Evolutionary conservation across 805 yeast species (phyloP).

Genomic region (Grigorovia yakushimaensis): DNA sequence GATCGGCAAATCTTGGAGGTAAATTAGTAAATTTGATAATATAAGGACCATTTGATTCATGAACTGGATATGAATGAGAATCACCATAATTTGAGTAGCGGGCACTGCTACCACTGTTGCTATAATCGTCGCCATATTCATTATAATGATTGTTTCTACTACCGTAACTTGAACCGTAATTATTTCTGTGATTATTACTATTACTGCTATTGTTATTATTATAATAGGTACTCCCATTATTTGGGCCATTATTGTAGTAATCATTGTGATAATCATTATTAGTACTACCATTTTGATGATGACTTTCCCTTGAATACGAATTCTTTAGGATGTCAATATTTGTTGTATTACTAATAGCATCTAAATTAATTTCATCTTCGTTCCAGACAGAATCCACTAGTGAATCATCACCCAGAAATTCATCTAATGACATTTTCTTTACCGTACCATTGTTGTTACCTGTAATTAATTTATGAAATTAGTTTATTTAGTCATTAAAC

Average conservation of each 20-base stretch:
- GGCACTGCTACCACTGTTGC: neutral
- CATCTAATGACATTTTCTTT: conserved; percentile 39
- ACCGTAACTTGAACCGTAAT: neutral
- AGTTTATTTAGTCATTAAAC: neutral
- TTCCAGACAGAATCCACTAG: conserved; percentile 30
- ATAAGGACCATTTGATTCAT: conserved; percentile 41
- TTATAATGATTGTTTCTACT: neutral
- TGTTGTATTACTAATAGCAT: conserved; percentile 26
- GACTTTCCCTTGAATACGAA: neutral
- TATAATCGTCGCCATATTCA: neutral
- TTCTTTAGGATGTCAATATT: conserved; percentile 22
- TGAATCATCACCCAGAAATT: conserved; percentile 36
- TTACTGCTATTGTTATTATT: neutral
- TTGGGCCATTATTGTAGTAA: too few species aligned
- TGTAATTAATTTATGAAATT: conserved; percentile 5
- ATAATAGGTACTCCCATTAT: neutral
- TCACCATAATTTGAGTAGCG: conserved; percentile 1
- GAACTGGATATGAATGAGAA: conserved; percentile 9
- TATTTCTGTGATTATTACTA: neutral
- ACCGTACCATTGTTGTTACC: conserved; percentile 16
- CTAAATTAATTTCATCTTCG: conserved; percentile 28
- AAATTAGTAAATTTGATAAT: conserved; percentile 54
- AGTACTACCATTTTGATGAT: neutral
- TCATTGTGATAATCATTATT: neutral
- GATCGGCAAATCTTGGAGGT: conserved; percentile 43